Evolutionary conservation across 164 flowering plant species (phyloP).

Genomic region (Malania oleifera): DNA sequence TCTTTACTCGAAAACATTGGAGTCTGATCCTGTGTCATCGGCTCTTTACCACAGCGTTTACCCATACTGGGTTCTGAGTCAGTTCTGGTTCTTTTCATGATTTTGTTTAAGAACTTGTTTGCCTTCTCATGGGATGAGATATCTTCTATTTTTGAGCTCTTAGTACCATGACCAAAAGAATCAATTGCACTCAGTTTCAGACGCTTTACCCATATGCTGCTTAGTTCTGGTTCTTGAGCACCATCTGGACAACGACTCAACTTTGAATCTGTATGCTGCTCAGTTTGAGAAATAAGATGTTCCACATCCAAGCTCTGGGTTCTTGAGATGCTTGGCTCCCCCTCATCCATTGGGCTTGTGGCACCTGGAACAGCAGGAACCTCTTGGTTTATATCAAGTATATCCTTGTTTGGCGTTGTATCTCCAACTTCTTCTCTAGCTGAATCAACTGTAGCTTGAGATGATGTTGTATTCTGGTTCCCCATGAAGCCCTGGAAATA

Average conservation of each 20-base stretch:
- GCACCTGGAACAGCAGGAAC: constrained; percentile 22
- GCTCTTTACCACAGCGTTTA: constrained; percentile 21
- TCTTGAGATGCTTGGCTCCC: constrained; percentile 46
- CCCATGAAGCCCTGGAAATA: constrained; percentile 29
- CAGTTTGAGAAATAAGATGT: constrained; percentile 33
- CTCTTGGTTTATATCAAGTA: constrained; percentile 43
- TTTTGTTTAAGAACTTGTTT: constrained; percentile 28
- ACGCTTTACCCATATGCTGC: constrained; percentile 74
- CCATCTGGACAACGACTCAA: constrained; percentile 13
- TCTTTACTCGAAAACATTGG: constrained; percentile 7
- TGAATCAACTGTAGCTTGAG: constrained; percentile 14
- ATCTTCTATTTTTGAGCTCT: constrained; percentile 36
- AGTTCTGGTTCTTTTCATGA: constrained; percentile 18
- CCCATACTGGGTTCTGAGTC: constrained; percentile 25
- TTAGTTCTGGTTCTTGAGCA: constrained; percentile 23
- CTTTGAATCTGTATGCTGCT: constrained; percentile 23
- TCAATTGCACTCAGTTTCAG: constrained; percentile 44
- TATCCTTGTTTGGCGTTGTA: constrained; percentile 8
- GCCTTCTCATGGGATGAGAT: constrained; percentile 34
- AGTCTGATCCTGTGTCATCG: constrained; percentile 13
- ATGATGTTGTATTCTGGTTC: constrained; percentile 6
- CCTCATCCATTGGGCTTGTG: constrained; percentile 20
- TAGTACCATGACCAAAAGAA: constrained; percentile 39
- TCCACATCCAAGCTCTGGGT: constrained; percentile 68
- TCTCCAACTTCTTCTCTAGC: constrained; percentile 19